Percentiles rank a stretch among this genome's conserved stretches.
Evolutionary conservation across 2,329 filamentous ascomycete species (phyloP).

Genomic region (Lachnellula cervina): DNA sequence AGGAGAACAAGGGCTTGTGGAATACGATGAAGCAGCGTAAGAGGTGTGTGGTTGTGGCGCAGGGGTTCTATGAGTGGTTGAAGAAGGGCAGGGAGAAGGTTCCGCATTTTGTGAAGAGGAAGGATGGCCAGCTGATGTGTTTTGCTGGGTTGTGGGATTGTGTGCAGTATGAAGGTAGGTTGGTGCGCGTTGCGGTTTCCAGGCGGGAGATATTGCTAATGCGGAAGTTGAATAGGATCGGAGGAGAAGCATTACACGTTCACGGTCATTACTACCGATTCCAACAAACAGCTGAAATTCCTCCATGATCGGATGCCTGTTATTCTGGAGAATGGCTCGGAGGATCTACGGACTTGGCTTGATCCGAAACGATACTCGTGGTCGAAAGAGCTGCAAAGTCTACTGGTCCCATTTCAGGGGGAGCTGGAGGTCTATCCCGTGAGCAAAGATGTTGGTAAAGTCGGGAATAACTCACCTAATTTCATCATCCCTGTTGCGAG

Average conservation of each 20-base stretch:
- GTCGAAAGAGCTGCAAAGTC: conserved; percentile 69
- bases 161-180: conserved; percentile 68
- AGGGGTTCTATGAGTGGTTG: conserved; percentile 96
- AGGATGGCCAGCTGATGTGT: conserved; percentile 74
- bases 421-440: conserved; percentile 84
- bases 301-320: conserved; percentile 96
- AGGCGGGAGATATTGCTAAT: conserved; percentile 5
- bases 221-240: conserved; percentile 37
- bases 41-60: conserved; percentile 78
- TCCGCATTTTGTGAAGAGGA: conserved; percentile 77
- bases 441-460: conserved; percentile 84
- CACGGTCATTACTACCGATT: conserved; percentile 86
- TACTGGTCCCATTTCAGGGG: conserved; percentile 75
- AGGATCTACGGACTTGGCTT: conserved; percentile 69
- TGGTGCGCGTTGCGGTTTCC: neutral
- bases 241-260: conserved; percentile 78
- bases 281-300: conserved; percentile 77
- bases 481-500: conserved; percentile 82
- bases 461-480: conserved; percentile 80
- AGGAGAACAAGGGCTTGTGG: conserved; percentile 79
- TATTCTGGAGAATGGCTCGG: conserved; percentile 72
- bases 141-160: conserved; percentile 92
- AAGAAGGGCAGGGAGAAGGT: conserved; percentile 78
- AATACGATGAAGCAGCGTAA: conserved; percentile 84
- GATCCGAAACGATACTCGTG: conserved; percentile 69